Percentiles rank a stretch among this genome's conserved stretches.
Conservation (phyloP, 441 rosid species). For the Eugenia klotzschiana region DNA sequence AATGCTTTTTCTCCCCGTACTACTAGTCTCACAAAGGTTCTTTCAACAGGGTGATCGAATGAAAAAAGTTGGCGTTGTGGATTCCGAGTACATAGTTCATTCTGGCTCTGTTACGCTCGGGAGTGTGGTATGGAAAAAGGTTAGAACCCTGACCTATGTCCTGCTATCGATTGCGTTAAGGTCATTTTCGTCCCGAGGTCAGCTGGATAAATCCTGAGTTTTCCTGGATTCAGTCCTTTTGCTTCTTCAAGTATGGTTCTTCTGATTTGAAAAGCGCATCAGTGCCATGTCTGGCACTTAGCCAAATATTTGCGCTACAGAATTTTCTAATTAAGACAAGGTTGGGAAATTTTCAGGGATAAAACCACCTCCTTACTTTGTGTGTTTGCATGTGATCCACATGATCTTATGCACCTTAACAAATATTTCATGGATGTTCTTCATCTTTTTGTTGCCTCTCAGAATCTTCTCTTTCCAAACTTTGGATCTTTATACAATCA, state of each 20-base stretch:
- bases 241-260: background rate
- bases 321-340: background rate
- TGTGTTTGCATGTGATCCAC: background rate
- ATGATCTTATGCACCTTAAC: background rate
- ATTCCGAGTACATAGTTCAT: constrained; percentile 57
- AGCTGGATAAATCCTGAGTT: background rate
- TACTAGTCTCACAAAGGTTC: background rate
- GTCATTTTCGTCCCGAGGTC: background rate
- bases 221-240: background rate
- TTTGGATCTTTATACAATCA: background rate
- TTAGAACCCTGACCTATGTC: constrained; percentile 6
- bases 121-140: constrained; percentile 25
- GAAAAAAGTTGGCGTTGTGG: constrained; percentile 58
- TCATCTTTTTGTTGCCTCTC: background rate
- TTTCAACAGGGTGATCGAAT: constrained; percentile 52
- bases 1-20: background rate
- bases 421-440: background rate
- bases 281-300: background rate
- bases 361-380: background rate
- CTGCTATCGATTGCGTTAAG: background rate
- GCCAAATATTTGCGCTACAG: background rate
- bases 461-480: background rate
- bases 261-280: background rate
- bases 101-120: constrained; percentile 58
- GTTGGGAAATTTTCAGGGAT: background rate